Conservation (phyloP, 2,329 filamentous ascomycete species). For the Hymenoscyphus albidus region DNA sequence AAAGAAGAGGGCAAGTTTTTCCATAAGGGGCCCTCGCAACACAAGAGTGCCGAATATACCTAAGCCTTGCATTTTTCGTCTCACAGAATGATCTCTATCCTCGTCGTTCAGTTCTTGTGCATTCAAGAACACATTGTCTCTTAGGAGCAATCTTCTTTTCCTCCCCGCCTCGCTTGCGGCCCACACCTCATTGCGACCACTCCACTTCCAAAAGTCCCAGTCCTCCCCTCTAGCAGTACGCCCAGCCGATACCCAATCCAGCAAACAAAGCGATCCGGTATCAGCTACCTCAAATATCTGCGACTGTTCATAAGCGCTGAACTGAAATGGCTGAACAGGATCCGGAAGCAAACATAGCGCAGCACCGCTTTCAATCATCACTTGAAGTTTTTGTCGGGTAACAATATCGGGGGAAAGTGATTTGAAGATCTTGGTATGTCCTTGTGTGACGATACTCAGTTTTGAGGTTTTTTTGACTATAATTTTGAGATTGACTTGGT, state of each 20-base stretch:
- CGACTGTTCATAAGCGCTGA: conserved; percentile 77
- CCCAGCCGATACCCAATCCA: conserved; percentile 94
- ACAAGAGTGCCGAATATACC: conserved; percentile 83
- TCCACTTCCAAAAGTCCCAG: conserved; percentile 80
- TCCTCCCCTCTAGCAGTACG: conserved; percentile 80
- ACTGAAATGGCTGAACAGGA: conserved; percentile 85
- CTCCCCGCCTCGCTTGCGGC: conserved; percentile 37
- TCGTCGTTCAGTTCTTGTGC: conserved; percentile 41
- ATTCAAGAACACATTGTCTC: conserved; percentile 78
- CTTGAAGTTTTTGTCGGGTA: conserved; percentile 55
- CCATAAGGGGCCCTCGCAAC: conserved; percentile 68
- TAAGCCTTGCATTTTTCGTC: conserved; percentile 66
- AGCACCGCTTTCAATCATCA: conserved; percentile 47
- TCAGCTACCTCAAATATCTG: conserved; percentile 68
- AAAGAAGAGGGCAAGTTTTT: conserved; percentile 67
- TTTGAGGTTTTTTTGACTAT: conserved; percentile 60
- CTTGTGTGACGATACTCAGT: conserved; percentile 66
- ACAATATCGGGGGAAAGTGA: conserved; percentile 53
- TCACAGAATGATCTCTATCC: conserved; percentile 37
- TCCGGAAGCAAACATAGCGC: conserved; percentile 74
- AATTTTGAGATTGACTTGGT: conserved; percentile 70
- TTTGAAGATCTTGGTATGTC: conserved; percentile 95
- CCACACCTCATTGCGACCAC: conserved; percentile 87
- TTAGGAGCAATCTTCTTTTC: conserved; percentile 64
- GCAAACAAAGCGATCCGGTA: conserved; percentile 65